These are phyloP conservation scores for Trametes hirsuta DNA, from an alignment of 1,284 basidiomycete species.

Conservation along the genomic window DNA sequence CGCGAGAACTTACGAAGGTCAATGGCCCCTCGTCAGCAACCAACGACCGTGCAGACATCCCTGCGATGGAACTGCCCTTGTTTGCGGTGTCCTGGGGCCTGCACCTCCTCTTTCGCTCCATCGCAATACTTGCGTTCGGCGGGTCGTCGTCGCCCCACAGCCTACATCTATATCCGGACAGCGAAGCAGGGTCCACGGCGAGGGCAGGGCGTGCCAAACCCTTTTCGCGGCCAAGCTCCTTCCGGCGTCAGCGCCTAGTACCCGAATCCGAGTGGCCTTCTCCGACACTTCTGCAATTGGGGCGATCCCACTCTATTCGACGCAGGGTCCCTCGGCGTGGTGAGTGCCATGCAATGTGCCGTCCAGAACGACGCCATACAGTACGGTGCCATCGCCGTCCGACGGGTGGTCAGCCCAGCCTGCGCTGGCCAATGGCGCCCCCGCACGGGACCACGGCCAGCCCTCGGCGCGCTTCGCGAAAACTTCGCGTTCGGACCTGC, in stretches of 20 bases:
- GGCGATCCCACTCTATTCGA: conserved; percentile 2
- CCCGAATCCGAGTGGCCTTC: too few relatives aligned
- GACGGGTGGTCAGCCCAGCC: too few relatives aligned
- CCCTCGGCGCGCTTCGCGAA: conserved; percentile 10
- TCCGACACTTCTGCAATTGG: neutral
- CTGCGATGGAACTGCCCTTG: neutral
- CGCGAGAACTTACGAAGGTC: neutral
- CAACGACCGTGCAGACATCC: neutral
- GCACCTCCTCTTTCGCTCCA: neutral
- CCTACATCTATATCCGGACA: conserved; percentile 1
- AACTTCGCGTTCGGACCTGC: conserved; percentile 7
- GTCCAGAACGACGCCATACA: too few relatives aligned
- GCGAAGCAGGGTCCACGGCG: conserved; percentile 4
- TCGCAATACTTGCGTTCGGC: neutral
- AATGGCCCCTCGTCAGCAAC: too few relatives aligned
- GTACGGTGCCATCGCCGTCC: too few relatives aligned
- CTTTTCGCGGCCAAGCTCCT: conserved; percentile 5
- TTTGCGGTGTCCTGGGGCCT: neutral
- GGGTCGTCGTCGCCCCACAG: neutral
- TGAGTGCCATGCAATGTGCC: too few relatives aligned
- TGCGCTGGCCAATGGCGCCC: neutral
- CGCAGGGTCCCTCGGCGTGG: neutral
- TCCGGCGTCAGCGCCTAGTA: neutral
- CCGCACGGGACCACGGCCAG: conserved; percentile 7
- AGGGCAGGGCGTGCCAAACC: neutral